Percentiles rank a stretch among this genome's conserved stretches.
These are phyloP conservation scores for Fusarium beomiforme DNA, from an alignment of 2,329 filamentous ascomycete genomes.

Conservation along the genomic window DNA sequence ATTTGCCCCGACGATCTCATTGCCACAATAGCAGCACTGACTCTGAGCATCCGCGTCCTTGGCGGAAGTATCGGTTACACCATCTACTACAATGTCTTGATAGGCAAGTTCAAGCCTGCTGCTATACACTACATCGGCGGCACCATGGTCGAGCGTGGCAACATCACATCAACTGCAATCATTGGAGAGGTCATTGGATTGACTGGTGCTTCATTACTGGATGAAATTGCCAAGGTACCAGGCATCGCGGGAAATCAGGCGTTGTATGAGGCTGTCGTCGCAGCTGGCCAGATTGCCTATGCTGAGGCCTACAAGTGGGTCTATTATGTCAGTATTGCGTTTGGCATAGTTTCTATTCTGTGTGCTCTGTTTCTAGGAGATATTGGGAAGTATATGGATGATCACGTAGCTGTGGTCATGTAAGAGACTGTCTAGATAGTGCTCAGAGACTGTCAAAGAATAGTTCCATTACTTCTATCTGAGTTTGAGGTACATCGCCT, in stretches of 20 bases:
- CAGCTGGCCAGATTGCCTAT: background rate
- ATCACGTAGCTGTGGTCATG: background rate
- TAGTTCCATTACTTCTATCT: no score
- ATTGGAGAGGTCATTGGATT: background rate
- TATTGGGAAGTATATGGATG: background rate
- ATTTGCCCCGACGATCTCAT: background rate
- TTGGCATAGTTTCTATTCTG: background rate
- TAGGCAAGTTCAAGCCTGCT: background rate
- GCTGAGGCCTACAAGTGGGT: conserved; percentile 1
- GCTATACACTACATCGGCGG: background rate
- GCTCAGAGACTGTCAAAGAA: no score
- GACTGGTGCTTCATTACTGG: background rate
- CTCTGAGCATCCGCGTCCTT: background rate
- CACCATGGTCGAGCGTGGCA: background rate
- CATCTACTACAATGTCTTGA: background rate
- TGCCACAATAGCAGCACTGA: background rate
- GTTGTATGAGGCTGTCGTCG: background rate
- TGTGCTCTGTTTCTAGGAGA: background rate
- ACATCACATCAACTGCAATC: background rate
- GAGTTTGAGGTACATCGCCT: no score
- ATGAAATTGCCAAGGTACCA: background rate
- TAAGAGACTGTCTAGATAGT: background rate
- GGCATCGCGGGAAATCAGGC: background rate
- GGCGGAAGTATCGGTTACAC: background rate
- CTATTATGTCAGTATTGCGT: background rate